Conservation (phyloP, 2,329 filamentous ascomycete genomes). For the Neoascochyta sp. region DNA sequence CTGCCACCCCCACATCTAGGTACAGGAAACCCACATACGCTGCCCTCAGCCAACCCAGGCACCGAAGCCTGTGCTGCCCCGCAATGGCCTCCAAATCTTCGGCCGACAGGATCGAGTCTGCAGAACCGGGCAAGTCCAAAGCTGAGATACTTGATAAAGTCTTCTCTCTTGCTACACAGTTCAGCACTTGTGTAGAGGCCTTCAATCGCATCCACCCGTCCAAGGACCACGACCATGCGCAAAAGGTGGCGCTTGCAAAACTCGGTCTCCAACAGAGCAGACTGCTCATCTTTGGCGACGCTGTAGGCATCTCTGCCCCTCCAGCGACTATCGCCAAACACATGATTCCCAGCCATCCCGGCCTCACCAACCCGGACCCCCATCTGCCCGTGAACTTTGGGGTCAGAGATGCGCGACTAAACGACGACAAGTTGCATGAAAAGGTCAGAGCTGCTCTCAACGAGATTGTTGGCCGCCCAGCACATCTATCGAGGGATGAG, state of each 20-base stretch:
- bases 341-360: slow-evolving; percentile 45
- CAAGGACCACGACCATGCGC: slow-evolving; percentile 42
- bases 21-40: slow-evolving; percentile 5
- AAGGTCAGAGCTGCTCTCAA: slow-evolving; percentile 42
- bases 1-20: too few relatives aligned
- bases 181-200: slow-evolving; percentile 48
- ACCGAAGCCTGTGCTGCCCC: slow-evolving; percentile 13
- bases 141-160: slow-evolving; percentile 40
- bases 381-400: slow-evolving; percentile 46
- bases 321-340: slow-evolving; percentile 43
- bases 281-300: slow-evolving; percentile 49
- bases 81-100: slow-evolving; percentile 19
- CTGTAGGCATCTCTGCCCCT: slow-evolving; percentile 45
- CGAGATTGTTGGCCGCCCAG: slow-evolving; percentile 46
- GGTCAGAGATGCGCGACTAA: slow-evolving; percentile 41
- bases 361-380: slow-evolving; percentile 44
- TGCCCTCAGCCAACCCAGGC: slow-evolving; percentile 1
- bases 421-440: slow-evolving; percentile 38
- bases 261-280: slow-evolving; percentile 48
- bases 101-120: slow-evolving; percentile 16
- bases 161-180: slow-evolving; percentile 43
- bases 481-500: slow-evolving; percentile 39
- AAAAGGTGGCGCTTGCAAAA: slow-evolving; percentile 44
- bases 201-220: slow-evolving; percentile 46
- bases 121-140: slow-evolving; percentile 20